A percentile compares a stretch with the other conserved stretches of the same genome.
Conservation (phyloP, 2,329 filamentous ascomycete genomes). For the Hymenoscyphus fraxineus region DNA sequence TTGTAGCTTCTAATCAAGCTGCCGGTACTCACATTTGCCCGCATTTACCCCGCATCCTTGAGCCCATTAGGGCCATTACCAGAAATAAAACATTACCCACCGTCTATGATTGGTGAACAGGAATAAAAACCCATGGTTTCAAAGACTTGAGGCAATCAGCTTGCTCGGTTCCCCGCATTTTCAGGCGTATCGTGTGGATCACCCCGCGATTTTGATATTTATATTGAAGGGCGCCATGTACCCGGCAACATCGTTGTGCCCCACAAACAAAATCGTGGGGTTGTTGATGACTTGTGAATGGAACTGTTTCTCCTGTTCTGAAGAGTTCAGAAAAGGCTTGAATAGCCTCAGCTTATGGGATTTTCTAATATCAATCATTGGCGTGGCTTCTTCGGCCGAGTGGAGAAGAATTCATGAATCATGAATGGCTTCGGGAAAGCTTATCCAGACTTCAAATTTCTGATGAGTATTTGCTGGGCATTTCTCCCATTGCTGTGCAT, state of each 20-base stretch:
- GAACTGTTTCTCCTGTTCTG: too few relatives aligned
- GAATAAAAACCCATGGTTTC: background rate
- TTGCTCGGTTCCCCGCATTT: background rate
- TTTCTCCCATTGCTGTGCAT: too few relatives aligned
- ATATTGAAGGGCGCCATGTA: background rate
- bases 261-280: background rate
- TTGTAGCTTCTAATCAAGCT: background rate
- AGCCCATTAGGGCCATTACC: background rate
- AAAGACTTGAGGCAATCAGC: background rate
- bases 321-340: too few relatives aligned
- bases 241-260: background rate
- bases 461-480: too few relatives aligned
- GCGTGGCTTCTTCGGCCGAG: too few relatives aligned
- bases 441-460: too few relatives aligned
- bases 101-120: background rate
- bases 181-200: background rate
- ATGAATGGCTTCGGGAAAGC: too few relatives aligned
- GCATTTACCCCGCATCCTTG: background rate
- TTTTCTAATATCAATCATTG: too few relatives aligned
- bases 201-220: background rate
- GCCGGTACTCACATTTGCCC: background rate
- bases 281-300: too few relatives aligned
- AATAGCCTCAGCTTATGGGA: too few relatives aligned
- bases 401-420: too few relatives aligned
- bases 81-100: background rate